Evolutionary conservation across 768 basidiomycete species (phyloP), one percentile per base, ranked within the genome.

Genomic region (Crepidotus variabilis): DNA sequence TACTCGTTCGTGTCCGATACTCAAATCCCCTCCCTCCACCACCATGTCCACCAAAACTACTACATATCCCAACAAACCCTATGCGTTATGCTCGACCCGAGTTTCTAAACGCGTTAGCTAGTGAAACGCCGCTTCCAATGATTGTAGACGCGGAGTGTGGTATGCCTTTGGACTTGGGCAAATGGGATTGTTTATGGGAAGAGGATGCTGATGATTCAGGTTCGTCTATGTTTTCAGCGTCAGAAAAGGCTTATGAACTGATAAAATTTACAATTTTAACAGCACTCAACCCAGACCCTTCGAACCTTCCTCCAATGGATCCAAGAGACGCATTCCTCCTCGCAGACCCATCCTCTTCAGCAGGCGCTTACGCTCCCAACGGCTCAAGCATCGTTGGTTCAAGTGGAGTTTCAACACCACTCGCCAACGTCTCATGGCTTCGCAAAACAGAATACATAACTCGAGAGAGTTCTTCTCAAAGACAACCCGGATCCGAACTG

Each of bases 91-190:
- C 92, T 14, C 82, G 83, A 18, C 89, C 92, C 6, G 90, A 90
- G 63, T 95, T 94, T 62, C 80, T 95, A 34, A 83, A 90, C 59
- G 80, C 86, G 6, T 74, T 97, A 35, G 88, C 90, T 0, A 84
- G 86, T 52, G 91, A 92, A 49, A 84, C 86, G 10, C 88, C 90
- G 0, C 69, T 97, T 18, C 96, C 97, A 0, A 94, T 98, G 92
- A 88, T 98, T 61, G 88, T 98, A 1, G 97, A 99, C 63, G 92
- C 92, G 0, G 97, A 99, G 69, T 88, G 88, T 61, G 97, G 97
- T 0, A 95, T 99, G 94, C 94, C 95, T 0, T 72, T 99, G 22
- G 92, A 98, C 68, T 74, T 96, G 48, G 88, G 89, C 16, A 82
- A 80, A 54, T 94, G 86, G 80, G 87, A 88, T 54, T 88, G 83